phyloP scores from a whole-genome alignment of 352 stramenopile genomes.

The Pythium aphanidermatum region DNA sequence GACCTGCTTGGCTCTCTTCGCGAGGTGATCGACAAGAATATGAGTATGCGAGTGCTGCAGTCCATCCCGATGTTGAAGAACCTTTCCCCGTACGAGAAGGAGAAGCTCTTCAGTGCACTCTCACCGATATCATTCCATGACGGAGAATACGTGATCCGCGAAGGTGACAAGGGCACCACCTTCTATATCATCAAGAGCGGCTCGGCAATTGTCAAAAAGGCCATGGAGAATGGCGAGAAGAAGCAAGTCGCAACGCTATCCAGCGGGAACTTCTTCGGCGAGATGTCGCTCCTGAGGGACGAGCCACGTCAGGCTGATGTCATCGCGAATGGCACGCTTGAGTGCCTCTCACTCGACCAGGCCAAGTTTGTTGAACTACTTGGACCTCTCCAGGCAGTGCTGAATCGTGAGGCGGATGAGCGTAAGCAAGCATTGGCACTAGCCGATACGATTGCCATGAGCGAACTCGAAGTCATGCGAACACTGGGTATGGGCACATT shows the following conservation, averaged over 20 bases:
- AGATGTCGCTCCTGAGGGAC: constrained; percentile 63
- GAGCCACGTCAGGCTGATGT: constrained; percentile 58
- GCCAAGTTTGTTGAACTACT: constrained; percentile 83
- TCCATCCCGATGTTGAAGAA: constrained; percentile 68
- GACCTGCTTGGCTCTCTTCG: constrained; percentile 87
- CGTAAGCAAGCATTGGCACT: constrained; percentile 30
- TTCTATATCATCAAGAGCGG: constrained; percentile 84
- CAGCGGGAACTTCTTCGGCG: constrained; percentile 55
- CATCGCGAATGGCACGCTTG: constrained; percentile 62
- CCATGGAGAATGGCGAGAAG: constrained; percentile 24
- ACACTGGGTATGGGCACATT: constrained; percentile 97
- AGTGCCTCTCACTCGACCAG: constrained; percentile 87
- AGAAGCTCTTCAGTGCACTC: constrained; percentile 57
- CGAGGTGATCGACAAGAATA: constrained; percentile 65
- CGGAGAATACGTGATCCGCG: constrained; percentile 49
- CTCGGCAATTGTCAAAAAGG: constrained; percentile 46
- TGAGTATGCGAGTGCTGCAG: constrained; percentile 43
- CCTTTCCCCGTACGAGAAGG: constrained; percentile 47
- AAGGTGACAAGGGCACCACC: constrained; percentile 60
- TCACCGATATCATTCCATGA: constrained; percentile 44
- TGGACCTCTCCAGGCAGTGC: constrained; percentile 61
- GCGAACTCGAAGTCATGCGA: constrained; percentile 88
- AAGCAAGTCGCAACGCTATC: constrained; percentile 55
- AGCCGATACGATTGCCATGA: constrained; percentile 39
- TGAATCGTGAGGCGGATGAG: constrained; percentile 62